phyloP scores from a whole-genome alignment of 2,329 filamentous ascomycete genomes.

The Cyanodermella asteris region DNA sequence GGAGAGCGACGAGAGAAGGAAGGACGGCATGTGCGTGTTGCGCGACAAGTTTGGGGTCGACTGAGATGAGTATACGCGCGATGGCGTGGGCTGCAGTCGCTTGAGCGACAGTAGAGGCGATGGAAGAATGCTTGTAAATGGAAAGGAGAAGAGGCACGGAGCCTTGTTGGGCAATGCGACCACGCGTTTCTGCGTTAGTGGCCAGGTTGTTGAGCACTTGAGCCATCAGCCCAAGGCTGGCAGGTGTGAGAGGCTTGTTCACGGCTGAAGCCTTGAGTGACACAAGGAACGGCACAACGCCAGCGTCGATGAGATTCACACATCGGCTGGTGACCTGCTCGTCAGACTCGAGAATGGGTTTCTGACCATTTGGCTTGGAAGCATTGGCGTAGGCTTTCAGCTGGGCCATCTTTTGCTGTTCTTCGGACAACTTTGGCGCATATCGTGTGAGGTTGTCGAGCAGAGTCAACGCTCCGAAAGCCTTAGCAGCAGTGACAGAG shows the following conservation, averaged over 20 bases:
- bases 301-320: constrained; percentile 50
- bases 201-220: constrained; percentile 61
- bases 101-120: constrained; percentile 12
- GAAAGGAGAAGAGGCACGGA: constrained; percentile 65
- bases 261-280: too few relatives aligned
- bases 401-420: constrained; percentile 78
- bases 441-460: constrained; percentile 71
- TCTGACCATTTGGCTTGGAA: constrained; percentile 33
- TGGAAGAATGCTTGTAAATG: constrained; percentile 27
- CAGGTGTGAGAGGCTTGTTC: constrained; percentile 48
- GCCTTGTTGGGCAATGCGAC: constrained; percentile 78
- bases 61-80: constrained; percentile 67
- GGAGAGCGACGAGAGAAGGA: constrained; percentile 54
- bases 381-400: constrained; percentile 88
- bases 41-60: constrained; percentile 60
- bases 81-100: constrained; percentile 53
- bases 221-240: constrained; percentile 49
- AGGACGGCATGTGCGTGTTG: constrained; percentile 58
- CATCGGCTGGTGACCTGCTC: constrained; percentile 56
- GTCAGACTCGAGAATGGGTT: constrained; percentile 52
- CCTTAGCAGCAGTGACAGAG: constrained; percentile 14
- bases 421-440: constrained; percentile 55
- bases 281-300: constrained; percentile 55
- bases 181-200: constrained; percentile 49
- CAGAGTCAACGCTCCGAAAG: constrained; percentile 61